These are phyloP conservation scores for Xylaria acuta DNA, from an alignment of 495 filamentous ascomycete genomes.

Conservation along the genomic window DNA sequence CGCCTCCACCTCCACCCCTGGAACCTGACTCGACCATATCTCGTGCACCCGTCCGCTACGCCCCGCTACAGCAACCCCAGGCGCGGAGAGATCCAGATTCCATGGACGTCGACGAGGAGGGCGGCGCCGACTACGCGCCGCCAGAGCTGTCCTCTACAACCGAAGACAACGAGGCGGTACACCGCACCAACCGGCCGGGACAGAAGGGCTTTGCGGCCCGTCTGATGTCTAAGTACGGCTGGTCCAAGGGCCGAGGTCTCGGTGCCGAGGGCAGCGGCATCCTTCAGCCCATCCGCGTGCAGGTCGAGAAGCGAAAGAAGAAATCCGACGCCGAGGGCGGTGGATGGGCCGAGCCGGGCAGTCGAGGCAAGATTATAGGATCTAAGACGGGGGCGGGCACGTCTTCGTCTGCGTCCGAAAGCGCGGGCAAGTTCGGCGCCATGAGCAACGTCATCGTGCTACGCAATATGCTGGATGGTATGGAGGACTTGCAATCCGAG, in stretches of 20 bases:
- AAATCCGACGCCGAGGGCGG: constrained; percentile 79
- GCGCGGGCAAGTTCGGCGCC: constrained; percentile 66
- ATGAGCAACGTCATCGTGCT: constrained; percentile 83
- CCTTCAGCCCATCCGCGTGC: constrained; percentile 77
- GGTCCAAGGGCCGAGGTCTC: constrained; percentile 85
- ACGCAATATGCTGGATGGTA: constrained; percentile 79
- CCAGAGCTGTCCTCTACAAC: constrained; percentile 28
- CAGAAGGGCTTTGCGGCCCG: constrained; percentile 85
- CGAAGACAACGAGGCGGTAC: constrained; percentile 25
- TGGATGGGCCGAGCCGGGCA: constrained; percentile 71
- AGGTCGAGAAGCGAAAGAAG: constrained; percentile 83
- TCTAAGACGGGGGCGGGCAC: constrained; percentile 33
- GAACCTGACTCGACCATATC: constrained; percentile 69
- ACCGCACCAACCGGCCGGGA: constrained; percentile 73
- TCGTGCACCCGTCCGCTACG: constrained; percentile 85
- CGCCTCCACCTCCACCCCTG: constrained; percentile 59
- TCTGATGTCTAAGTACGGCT: constrained; percentile 90
- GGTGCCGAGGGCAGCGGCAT: constrained; percentile 84
- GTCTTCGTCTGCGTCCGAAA: constrained; percentile 27
- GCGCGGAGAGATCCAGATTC: constrained; percentile 42
- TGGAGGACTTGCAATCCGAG: constrained; percentile 70
- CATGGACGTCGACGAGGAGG: constrained; percentile 58
- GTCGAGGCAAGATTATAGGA: constrained; percentile 81
- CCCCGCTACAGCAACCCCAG: constrained; percentile 64
- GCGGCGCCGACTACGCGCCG: constrained; percentile 53